Base-by-base conservation (phyloP, 257 asterid species). In the Linaria vulgaris region DNA sequence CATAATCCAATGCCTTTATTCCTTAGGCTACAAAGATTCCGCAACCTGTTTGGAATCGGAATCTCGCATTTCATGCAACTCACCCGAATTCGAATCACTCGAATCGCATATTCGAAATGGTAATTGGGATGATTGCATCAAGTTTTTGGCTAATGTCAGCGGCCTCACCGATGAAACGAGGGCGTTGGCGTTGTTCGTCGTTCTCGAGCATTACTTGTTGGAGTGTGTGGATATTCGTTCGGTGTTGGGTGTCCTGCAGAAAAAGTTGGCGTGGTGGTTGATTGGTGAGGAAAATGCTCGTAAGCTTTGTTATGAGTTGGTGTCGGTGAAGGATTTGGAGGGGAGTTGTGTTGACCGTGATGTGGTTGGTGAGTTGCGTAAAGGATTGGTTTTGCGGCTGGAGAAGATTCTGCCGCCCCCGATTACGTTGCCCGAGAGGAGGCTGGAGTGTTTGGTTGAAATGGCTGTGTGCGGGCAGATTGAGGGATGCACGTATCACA, bases 391-490 rank as follows among this genome's bases (percentile, higher is more conserved):
- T 7, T 39, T 47, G 39, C 78, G 82, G 68, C 74, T 91, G 83
- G 92, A 80, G 63, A 75, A 73, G 31, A 76, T 83, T 67, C 76
- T 91, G 67, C 96, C 95, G 7, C 91, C 95, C 4, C 96, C 96
- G 4, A 70, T 86, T 59, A 77, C 83, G 23, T 64, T 91, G 64
- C 94, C 98, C 1, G 87, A 88, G 70, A 77, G 90, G 69, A 85
- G 96, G 78, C 85, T 91, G 76, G 96, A 88, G 71, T 80, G 79
- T 69, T 79, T 86, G 90, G 76, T 88, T 63, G 98, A 91, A 82
- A 78, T 76, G 81, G 88, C 90, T 15, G 58, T 83, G 14, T 49
- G 80, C 69, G 80, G 84, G 7, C 88, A 83, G 83, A 69, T 91
- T 53, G 95, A 86, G 61, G 68, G 71, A 19, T 91, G 96, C 69